Evolutionary conservation across 495 filamentous ascomycete species (phyloP), one percentile per base, ranked within the genome.

Genomic region (Geoglossum glabrum): DNA sequence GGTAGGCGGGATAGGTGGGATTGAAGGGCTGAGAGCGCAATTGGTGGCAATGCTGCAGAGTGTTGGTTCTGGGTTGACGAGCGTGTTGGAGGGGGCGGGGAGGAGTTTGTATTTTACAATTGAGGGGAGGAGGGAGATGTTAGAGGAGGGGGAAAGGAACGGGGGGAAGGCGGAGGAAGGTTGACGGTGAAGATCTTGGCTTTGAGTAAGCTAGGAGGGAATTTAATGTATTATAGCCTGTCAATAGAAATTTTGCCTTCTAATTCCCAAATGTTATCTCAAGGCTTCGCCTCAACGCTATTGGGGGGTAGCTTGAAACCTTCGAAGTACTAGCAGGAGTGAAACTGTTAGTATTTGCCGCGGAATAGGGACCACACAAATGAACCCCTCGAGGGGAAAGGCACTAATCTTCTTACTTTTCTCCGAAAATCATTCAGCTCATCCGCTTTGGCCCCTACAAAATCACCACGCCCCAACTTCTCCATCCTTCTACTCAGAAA

Each of bases 41-140:
- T 73, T 99, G 61, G 81, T 95, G 28, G 70, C 66, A 61, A 76
- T 90, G 69, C 71, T 96, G 70, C 82, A 86, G 67, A 79, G 77
- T 64, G 76, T 86, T 62, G 86, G 85, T 33, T 79, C 81, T 36
- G 78, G 83, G 58, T 64, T 96, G 54, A 84, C 86, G 38, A 80
- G 67, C 62, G 74, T 78, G 25, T 67, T 96, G 69, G 88, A 95
- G 68, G 80, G 83, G 19, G 79, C 82, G 58, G 73, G 83, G 34
- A 84, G 79, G 78, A 87, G 78, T 64, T 64, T 96, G 45, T 96
- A 87, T 75, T 73, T 90, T 58, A 85, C 87, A 26, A 70, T 94
- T 64, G 87, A 96, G 76, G 79, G 86, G 45, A 73, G 88, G 64
- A 76, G 81, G 69, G 76, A 69, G 43, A 81, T 83, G 67, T 69